Conservation (phyloP, 2,329 filamentous ascomycete species). For the Didymella pinodella region DNA sequence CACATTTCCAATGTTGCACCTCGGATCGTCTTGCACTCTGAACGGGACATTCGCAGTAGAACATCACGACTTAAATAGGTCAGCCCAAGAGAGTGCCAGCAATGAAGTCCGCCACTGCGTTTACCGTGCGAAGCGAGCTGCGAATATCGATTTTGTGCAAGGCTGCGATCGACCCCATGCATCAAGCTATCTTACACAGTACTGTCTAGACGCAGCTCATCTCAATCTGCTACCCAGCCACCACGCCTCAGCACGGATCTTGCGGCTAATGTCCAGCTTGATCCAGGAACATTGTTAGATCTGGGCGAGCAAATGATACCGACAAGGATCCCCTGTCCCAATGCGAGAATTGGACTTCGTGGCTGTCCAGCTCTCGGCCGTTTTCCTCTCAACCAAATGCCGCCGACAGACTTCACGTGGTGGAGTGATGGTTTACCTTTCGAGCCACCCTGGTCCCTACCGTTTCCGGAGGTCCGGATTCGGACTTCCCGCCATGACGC, state of each 20-base stretch:
- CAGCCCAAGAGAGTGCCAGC: not conserved
- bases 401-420: conserved; percentile 47
- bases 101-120: not conserved
- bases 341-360: conserved; percentile 29
- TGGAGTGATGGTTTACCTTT: conserved; percentile 23
- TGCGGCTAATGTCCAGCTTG: conserved; percentile 28
- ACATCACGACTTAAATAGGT: not conserved
- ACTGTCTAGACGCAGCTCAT: not conserved
- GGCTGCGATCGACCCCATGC: not conserved
- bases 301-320: conserved; percentile 37
- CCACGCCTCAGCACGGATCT: conserved; percentile 23
- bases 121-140: not conserved
- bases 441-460: conserved; percentile 28
- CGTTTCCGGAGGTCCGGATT: conserved; percentile 26
- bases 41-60: not conserved
- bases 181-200: not conserved
- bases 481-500: conserved; percentile 17
- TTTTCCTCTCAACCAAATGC: conserved; percentile 21
- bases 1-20: not conserved
- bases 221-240: conserved; percentile 3
- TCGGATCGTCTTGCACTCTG: not conserved
- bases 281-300: conserved; percentile 38
- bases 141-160: conserved; percentile 1
- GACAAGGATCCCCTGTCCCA: conserved; percentile 41
- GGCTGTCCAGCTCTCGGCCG: conserved; percentile 40